These are phyloP conservation scores for Tephrocybe rancida DNA, from an alignment of 768 basidiomycete genomes.

Conservation along the genomic window DNA sequence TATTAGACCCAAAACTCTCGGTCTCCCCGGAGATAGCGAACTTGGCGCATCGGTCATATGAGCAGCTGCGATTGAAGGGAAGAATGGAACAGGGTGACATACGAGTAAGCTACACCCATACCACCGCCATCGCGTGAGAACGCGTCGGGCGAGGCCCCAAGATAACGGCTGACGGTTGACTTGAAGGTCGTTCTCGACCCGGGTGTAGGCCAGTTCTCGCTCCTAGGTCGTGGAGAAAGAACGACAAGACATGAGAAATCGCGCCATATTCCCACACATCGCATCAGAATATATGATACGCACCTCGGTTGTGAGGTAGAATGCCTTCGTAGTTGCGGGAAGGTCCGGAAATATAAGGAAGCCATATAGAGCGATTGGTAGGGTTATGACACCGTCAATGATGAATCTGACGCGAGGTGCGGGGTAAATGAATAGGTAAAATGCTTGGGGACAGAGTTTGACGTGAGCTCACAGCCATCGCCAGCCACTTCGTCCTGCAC, in stretches of 20 bases:
- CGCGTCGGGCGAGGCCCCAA: slow-evolving; percentile 46
- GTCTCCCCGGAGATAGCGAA: slow-evolving; percentile 70
- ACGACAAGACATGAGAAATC: slow-evolving; percentile 7
- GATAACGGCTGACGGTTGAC: slow-evolving; percentile 44
- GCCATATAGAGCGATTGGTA: slow-evolving; percentile 73
- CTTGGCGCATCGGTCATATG: slow-evolving; percentile 29
- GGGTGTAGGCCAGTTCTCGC: slow-evolving; percentile 50
- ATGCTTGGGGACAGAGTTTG: background rate
- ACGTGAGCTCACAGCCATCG: slow-evolving; percentile 56
- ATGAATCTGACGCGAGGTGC: slow-evolving; percentile 48
- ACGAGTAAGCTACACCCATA: slow-evolving; percentile 69
- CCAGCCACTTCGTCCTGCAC: slow-evolving; percentile 61
- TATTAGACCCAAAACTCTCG: slow-evolving; percentile 70
- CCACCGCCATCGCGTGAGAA: slow-evolving; percentile 66
- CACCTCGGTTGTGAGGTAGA: slow-evolving; percentile 64
- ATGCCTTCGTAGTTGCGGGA: slow-evolving; percentile 62
- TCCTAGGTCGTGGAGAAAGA: slow-evolving; percentile 40
- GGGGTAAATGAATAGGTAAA: background rate
- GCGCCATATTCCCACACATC: background rate
- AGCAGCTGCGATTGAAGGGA: background rate
- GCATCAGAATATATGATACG: slow-evolving; percentile 6
- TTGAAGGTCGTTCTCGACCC: slow-evolving; percentile 45
- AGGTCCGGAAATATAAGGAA: slow-evolving; percentile 75
- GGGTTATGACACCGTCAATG: slow-evolving; percentile 69
- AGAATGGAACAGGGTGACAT: slow-evolving; percentile 18